A percentile compares a stretch with the other conserved stretches of the same genome.
These are phyloP conservation scores for Haplosporangium sp. DNA, from an alignment of 371 early-diverging fungal genomes.

Conservation along the genomic window DNA sequence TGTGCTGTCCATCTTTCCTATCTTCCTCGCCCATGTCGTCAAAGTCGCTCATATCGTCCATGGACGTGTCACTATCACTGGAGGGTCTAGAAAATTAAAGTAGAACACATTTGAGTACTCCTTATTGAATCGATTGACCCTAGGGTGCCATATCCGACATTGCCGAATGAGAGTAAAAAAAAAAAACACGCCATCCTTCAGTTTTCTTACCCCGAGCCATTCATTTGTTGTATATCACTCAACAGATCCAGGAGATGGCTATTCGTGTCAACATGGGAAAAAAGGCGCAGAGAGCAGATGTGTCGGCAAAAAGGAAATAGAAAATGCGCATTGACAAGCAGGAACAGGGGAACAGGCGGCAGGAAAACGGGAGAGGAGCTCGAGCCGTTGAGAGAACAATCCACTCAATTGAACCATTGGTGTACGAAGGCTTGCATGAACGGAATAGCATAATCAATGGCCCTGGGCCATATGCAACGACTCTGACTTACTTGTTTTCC, in stretches of 20 bases:
- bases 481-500: conserved; percentile 45
- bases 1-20: conserved; percentile 19
- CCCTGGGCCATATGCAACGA: not conserved
- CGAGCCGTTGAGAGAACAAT: conserved; percentile 13
- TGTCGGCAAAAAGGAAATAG: conserved; percentile 1
- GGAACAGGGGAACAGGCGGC: conserved; percentile 5
- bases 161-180: conserved; percentile 2
- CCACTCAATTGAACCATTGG: not conserved
- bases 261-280: not conserved
- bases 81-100: conserved; percentile 24
- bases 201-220: conserved; percentile 40
- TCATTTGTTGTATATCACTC: conserved; percentile 46
- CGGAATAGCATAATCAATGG: not conserved
- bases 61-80: conserved; percentile 48
- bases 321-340: not conserved
- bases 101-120: not conserved
- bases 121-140: not conserved
- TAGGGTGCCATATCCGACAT: not conserved
- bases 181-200: not conserved
- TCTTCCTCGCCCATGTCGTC: conserved; percentile 38
- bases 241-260: conserved; percentile 51
- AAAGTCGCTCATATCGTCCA: conserved; percentile 40
- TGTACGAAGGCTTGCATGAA: not conserved
- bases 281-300: not conserved
- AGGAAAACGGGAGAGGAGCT: conserved; percentile 5